Percentiles rank a stretch among this genome's conserved stretches.
Evolutionary conservation across 352 stramenopile species (phyloP).

Genomic region (Globisporangium carolinianum): DNA sequence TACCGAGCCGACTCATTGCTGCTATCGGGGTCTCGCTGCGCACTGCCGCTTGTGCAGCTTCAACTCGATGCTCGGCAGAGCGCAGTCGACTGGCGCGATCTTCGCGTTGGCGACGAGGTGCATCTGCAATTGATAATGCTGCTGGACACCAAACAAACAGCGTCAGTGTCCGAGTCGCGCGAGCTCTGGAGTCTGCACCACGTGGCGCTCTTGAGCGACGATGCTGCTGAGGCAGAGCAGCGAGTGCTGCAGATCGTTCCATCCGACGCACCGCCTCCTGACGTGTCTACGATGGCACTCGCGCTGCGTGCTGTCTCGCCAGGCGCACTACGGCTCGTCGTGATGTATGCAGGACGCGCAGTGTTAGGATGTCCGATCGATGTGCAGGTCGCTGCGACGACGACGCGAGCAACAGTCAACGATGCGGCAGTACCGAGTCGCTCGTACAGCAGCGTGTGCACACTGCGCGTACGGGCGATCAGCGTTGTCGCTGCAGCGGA

Average conservation of each 20-base stretch:
- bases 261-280: background rate
- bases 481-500: background rate
- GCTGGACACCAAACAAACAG: background rate
- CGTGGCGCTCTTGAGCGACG: background rate
- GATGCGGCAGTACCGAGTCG: background rate
- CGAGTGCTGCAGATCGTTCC: background rate
- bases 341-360: background rate
- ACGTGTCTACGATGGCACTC: background rate
- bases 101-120: background rate
- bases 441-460: background rate
- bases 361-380: slow-evolving; percentile 6
- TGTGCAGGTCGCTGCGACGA: background rate
- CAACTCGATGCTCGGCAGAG: background rate
- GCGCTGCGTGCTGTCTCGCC: background rate
- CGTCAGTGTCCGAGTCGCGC: no score
- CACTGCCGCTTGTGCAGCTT: background rate
- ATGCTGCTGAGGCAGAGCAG: no score
- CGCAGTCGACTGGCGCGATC: background rate
- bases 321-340: background rate
- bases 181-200: background rate
- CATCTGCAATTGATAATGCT: background rate
- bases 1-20: background rate
- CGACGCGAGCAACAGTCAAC: background rate
- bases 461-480: background rate
- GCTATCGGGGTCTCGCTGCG: background rate